Evolutionary conservation across 768 basidiomycete genomes (phyloP).

Genomic region (Trametes cubensis): DNA sequence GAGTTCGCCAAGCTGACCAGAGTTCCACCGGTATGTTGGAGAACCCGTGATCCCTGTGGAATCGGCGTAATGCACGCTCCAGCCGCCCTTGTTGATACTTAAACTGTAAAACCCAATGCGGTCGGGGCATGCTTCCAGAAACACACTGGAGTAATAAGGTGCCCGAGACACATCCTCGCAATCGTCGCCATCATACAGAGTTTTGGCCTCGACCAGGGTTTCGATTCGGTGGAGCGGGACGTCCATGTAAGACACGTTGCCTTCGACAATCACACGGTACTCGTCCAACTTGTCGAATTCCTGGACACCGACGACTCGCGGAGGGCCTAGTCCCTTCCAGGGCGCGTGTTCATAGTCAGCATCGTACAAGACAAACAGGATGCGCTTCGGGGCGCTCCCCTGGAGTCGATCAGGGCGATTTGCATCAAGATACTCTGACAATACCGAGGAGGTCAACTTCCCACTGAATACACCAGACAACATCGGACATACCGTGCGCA

Average conservation of each 20-base stretch:
- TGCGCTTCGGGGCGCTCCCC: no score
- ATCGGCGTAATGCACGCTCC: neutral
- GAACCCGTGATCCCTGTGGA: neutral
- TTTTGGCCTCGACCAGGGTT: neutral
- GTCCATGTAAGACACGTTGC: neutral
- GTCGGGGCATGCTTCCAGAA: neutral
- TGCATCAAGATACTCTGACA: no score
- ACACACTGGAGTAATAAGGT: neutral
- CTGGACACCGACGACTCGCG: neutral
- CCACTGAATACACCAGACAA: neutral
- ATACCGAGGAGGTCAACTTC: neutral
- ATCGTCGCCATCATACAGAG: neutral
- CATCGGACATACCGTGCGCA: neutral
- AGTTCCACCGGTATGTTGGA: neutral
- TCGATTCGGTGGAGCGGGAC: neutral
- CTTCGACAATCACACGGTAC: neutral
- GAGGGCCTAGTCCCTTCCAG: no score
- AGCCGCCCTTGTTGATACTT: neutral
- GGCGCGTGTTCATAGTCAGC: no score
- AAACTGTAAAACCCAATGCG: neutral
- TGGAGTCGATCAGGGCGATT: no score
- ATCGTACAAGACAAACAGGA: no score
- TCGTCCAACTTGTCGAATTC: neutral
- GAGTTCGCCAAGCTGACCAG: neutral
- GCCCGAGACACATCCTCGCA: neutral